Evolutionary conservation across 2,329 filamentous ascomycete species (phyloP).

Genomic region (Exophiala viscosa): DNA sequence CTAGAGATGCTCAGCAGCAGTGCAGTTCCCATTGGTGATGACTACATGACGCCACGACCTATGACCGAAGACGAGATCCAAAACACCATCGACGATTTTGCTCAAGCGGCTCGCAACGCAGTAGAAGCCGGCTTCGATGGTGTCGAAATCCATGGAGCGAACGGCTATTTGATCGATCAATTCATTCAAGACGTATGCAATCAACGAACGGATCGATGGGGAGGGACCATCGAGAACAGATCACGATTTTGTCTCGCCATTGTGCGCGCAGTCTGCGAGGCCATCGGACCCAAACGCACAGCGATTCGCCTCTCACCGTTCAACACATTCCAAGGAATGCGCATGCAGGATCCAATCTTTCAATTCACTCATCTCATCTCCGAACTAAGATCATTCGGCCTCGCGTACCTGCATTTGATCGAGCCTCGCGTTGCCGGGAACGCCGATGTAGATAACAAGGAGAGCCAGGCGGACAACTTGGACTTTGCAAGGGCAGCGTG

Average conservation of each 20-base stretch:
- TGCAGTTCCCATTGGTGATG: not conserved
- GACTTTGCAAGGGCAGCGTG: slow-evolving; percentile 47
- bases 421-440: slow-evolving; percentile 49
- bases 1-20: not conserved
- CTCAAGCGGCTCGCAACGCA: slow-evolving; percentile 48
- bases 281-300: slow-evolving; percentile 21
- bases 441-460: slow-evolving; percentile 23
- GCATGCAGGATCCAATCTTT: slow-evolving; percentile 58
- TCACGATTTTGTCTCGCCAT: slow-evolving; percentile 52
- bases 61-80: slow-evolving; percentile 56
- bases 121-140: slow-evolving; percentile 53
- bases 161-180: slow-evolving; percentile 51
- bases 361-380: slow-evolving; percentile 59
- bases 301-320: slow-evolving; percentile 47
- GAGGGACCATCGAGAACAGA: slow-evolving; percentile 49
- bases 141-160: slow-evolving; percentile 48
- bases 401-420: slow-evolving; percentile 61
- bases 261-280: slow-evolving; percentile 34
- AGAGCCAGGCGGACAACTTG: slow-evolving; percentile 33
- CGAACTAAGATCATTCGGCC: slow-evolving; percentile 49
- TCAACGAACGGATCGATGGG: slow-evolving; percentile 48
- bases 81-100: slow-evolving; percentile 52
- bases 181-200: slow-evolving; percentile 51
- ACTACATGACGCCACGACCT: slow-evolving; percentile 47
- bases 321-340: slow-evolving; percentile 45